Percentiles rank a stretch among this genome's conserved stretches.
These are phyloP conservation scores for Phytopythium oedochilum DNA, from an alignment of 352 stramenopile species.

Conservation along the genomic window DNA sequence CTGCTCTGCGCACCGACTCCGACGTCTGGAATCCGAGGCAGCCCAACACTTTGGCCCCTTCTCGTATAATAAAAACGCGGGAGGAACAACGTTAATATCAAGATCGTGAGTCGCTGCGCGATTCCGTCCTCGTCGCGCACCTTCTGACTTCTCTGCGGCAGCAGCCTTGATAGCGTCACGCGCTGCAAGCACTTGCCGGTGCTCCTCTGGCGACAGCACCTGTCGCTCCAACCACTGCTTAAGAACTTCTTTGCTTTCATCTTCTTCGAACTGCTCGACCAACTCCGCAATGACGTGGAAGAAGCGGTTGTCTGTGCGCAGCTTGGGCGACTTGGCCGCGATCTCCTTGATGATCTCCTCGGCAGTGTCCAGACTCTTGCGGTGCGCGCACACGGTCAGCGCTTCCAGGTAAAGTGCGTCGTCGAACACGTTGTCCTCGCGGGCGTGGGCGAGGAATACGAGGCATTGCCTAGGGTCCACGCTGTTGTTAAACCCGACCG, in stretches of 20 bases:
- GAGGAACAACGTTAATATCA: no score
- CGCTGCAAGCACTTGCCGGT: conserved; percentile 9
- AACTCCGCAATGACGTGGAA: conserved; percentile 38
- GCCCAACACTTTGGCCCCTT: conserved; percentile 36
- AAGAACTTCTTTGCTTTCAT: conserved; percentile 21
- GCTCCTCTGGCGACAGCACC: conserved; percentile 32
- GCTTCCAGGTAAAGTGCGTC: conserved; percentile 58
- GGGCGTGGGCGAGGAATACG: conserved; percentile 40
- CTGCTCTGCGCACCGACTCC: conserved; percentile 51
- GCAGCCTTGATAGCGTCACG: background rate
- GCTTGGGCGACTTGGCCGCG: conserved; percentile 17
- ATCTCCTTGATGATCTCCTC: conserved; percentile 32
- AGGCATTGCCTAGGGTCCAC: conserved; percentile 34
- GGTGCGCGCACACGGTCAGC: conserved; percentile 42
- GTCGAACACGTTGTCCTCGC: conserved; percentile 48
- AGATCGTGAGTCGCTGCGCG: no score
- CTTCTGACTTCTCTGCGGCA: background rate
- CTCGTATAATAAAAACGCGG: background rate
- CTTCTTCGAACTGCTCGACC: conserved; percentile 21
- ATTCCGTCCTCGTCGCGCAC: background rate
- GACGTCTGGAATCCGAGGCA: conserved; percentile 64
- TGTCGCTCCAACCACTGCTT: conserved; percentile 29
- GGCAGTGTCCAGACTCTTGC: conserved; percentile 29
- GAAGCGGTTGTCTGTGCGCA: conserved; percentile 42
- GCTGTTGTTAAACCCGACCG: conserved; percentile 30